Conservation (phyloP, 805 yeast genomes). For the Isabelozyma rhagii region DNA sequence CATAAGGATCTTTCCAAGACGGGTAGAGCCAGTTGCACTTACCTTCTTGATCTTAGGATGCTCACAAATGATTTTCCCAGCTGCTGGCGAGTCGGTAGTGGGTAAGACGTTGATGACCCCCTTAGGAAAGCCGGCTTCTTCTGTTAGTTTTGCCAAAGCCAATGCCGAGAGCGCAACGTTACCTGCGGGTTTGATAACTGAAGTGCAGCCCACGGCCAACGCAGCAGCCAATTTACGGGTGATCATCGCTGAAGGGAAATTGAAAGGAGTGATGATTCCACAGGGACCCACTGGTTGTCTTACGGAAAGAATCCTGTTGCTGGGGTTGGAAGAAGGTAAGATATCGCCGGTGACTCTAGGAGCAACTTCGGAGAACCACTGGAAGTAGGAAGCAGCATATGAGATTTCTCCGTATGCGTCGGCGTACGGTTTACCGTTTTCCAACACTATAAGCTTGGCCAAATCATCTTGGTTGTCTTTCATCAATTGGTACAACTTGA, state of each 20-base stretch:
- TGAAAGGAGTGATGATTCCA: conserved; percentile 81
- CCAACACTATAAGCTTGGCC: conserved; percentile 60
- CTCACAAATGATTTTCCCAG: conserved; percentile 53
- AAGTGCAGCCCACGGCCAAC: conserved; percentile 75
- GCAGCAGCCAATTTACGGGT: conserved; percentile 75
- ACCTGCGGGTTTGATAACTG: conserved; percentile 72
- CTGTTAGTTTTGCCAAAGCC: conserved; percentile 59
- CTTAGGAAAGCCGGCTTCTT: conserved; percentile 67
- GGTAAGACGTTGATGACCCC: conserved; percentile 68
- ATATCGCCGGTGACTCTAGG: conserved; percentile 68
- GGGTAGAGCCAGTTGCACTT: conserved; percentile 64
- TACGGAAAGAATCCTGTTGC: conserved; percentile 52
- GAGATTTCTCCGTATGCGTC: conserved; percentile 72
- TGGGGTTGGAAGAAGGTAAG: conserved; percentile 51
- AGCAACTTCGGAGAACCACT: conserved; percentile 87
- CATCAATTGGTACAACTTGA: conserved; percentile 51
- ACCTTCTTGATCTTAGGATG: conserved; percentile 48
- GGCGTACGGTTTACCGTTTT: conserved; percentile 70
- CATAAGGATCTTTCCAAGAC: conserved; percentile 59
- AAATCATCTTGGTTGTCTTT: conserved; percentile 60
- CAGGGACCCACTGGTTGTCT: conserved; percentile 82
- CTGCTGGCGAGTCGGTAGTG: conserved; percentile 41
- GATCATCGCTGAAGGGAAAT: conserved; percentile 79
- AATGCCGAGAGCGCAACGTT: conserved; percentile 75
- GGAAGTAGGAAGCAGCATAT: conserved; percentile 73